Base-by-base conservation (phyloP, 768 basidiomycete species). In the Amanita pseudoporphyria region DNA sequence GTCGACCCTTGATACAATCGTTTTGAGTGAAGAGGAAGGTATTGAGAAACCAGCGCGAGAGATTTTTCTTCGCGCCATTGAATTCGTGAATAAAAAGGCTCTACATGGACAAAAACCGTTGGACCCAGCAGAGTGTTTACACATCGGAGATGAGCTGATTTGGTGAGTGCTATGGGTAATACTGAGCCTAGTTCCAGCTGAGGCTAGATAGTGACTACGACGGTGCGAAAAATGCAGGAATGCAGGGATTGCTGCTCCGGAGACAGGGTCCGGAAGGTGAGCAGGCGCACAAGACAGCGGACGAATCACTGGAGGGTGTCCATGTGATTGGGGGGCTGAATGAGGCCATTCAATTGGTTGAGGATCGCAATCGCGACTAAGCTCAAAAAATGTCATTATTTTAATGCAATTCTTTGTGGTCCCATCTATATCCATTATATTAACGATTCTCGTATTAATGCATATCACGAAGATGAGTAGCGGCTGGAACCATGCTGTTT, bases 61-160 rank as follows among this genome's bases (percentile, higher is more conserved):
- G 44, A 79, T 90, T 38, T 91, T 84, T 62, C 53, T 58, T 31
- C 69, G 70, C 3, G 71, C 73, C 4, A 57, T 77, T 60, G 55
- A 64, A 9, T 57, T 65, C 1, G 65, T 68, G 31, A 64, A 65
- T 44, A 22, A 52, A 9, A 44, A 44, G 35, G 51, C 54, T 10
- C 41, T 47, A 6, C 42, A 47, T 26, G 41, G 44, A 10, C 32
- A 58, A 19, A 47, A 51, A 12, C 53, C 54, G 13, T 67, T 79
- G 19, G 47, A 50, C 7, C 58, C 67, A 1, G 56, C 60, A 22
- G 69, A 84, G 56, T 74, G 73, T 31, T 58, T 89, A 16, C 87
- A 91, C 54, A 74, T 90, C 35, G 88, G 88, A 1, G 87, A 91
- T 59, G 86, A 89, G 54, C 60, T 87, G 26, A 60, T 70, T 43